Evolutionary conservation across 371 early-diverging fungal species (phyloP), one percentile per base, ranked within the genome.

Genomic region (Lichtheimia ornata): DNA sequence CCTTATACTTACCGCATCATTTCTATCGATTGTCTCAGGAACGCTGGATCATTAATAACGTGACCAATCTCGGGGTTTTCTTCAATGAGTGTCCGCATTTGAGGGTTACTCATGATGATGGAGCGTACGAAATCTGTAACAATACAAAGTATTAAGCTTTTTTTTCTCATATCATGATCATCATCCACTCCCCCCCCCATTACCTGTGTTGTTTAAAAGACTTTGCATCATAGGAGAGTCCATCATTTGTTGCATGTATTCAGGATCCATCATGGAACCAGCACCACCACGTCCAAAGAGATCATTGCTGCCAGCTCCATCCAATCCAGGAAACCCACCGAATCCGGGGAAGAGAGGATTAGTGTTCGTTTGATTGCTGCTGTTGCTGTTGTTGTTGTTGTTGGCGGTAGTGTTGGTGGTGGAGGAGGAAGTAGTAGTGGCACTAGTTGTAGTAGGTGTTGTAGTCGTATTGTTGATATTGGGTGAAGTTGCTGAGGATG

Each of bases 41-140:
- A 87, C 4, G 84, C 73, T 7, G 93, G 92, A 63, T 94, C 92
- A 58, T 77, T 87, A 59, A 94, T 84, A 62, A 92, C 81, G 58
- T 88, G 87, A 27, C 86, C 89, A 55, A 91, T 74, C 67, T 94
- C 93, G 18, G 93, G 92, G 62, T 93, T 91, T 64, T 88, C 81
- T 51, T 93, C 89, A 35, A 86, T 77, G 53, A 87, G 70, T 43
- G 83, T 72, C 25, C 83, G 67, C 73, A 90, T 82, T 59, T 86
- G 87, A 5, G 91, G 90, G 63, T 91, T 86, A 41, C 84, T 81
- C 85, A 88, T 84, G 62, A 89, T 83, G 71, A 94, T 84, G 24
- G 85, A 78, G 55, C 88, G 85, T 50, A 90, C 83, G 40, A 94
- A 72, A 44, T 90, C 91, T 62, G 84, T 45, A 20, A 18, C 41